These are phyloP conservation scores for Chlamydomonas eustigma DNA, from an alignment of 139 green algal genomes.

Conservation along the genomic window DNA sequence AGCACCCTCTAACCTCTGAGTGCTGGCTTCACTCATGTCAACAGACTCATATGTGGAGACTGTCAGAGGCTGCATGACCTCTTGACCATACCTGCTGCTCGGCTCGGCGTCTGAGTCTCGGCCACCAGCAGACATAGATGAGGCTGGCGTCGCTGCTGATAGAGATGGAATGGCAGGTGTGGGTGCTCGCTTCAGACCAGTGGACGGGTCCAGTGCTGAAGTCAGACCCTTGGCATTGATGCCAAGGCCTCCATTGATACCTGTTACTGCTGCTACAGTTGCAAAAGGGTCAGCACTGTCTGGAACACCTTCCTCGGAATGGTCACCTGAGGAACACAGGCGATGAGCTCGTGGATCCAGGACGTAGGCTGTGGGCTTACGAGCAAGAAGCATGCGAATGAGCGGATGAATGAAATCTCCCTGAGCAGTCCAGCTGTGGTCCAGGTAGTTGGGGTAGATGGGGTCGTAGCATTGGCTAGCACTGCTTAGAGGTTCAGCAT, in stretches of 20 bases:
- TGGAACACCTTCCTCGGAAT: conserved; percentile 2
- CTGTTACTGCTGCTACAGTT: too few species aligned
- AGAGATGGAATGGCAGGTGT: neutral
- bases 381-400: conserved; percentile 45
- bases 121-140: neutral
- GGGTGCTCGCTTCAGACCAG: neutral
- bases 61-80: neutral
- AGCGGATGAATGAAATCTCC: conserved; percentile 51
- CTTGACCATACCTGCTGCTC: neutral
- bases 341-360: conserved; percentile 25
- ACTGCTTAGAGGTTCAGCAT: too few species aligned
- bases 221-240: too few species aligned
- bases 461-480: too few species aligned
- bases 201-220: too few species aligned
- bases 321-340: neutral
- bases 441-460: neutral
- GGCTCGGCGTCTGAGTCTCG: neutral
- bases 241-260: too few species aligned
- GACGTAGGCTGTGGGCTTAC: conserved; percentile 27
- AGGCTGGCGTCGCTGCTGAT: neutral
- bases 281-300: neutral
- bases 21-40: too few species aligned
- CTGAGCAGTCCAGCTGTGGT: neutral
- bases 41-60: neutral
- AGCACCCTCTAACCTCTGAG: too few species aligned